Evolutionary conservation across 495 filamentous ascomycete genomes (phyloP), one percentile per base, ranked within the genome.

Genomic region (Pyronema omphalodes): DNA sequence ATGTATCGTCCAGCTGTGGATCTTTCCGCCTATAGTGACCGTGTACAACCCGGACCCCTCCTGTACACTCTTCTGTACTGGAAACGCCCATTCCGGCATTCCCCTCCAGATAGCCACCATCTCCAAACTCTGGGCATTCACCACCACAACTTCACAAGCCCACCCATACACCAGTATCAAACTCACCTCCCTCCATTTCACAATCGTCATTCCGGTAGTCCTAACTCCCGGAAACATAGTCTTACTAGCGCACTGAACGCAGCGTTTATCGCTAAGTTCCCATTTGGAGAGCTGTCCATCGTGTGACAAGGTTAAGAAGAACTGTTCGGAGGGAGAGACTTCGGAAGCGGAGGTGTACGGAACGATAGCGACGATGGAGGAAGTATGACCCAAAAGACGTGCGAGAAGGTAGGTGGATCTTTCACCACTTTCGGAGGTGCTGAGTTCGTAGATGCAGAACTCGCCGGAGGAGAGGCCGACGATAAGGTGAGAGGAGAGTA

Each of bases 71-170:
- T 7, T 29, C 34, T 6, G 51, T 40, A 63, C 60, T 4, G 52
- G 60, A 8, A 51, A 33, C 12, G 57, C 54, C 62, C 62, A 64
- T 9, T 64, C 61, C 0, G 52, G 40, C 9, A 55, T 44, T 11
- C 62, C 62, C 4, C 54, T 57, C 62, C 62, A 64, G n/a, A 64
- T 47, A 4, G 60, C n/a, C 17, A 64, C 45, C 0, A 33, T 56
- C 55, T 56, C 58, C 14, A 64, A 47, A 11, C 61, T 64, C 49
- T 55, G 57, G 4, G 62, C 57, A 49, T 56, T 56, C 15, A 64
- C 44, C 3, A 64, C 57, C 4, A 60, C 50, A 17, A 64, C 55
- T 37, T 64, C 57, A 3, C 57, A 60, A 29, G 44, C 58, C 4
- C 58, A 55, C 3, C 55, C 61, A 14, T 60, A 64, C 15, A 64